Evolutionary conservation across 1,284 basidiomycete species (phyloP).

Genomic region (Vanrija pseudolonga): DNA sequence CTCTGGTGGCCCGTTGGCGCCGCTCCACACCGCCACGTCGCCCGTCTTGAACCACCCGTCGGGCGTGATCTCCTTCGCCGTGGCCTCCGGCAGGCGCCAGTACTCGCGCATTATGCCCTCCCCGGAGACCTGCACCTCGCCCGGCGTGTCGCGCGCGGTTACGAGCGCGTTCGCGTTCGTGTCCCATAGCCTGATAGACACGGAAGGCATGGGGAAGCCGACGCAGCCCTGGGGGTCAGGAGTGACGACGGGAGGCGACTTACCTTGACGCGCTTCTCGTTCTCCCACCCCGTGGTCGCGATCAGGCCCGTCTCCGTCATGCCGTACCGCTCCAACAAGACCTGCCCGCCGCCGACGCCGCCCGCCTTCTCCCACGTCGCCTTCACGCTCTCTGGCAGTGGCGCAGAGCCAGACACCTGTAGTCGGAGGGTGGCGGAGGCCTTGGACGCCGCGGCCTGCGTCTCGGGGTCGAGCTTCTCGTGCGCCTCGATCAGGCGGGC

Average conservation of each 20-base stretch:
- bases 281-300: constrained; percentile 39
- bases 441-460: constrained; percentile 22
- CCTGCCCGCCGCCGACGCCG: constrained; percentile 39
- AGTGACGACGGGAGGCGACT: not conserved
- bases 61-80: constrained; percentile 29
- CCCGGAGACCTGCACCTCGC: constrained; percentile 41
- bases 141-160: constrained; percentile 22
- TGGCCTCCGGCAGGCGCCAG: constrained; percentile 39
- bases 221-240: constrained; percentile 31
- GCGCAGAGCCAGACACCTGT: constrained; percentile 43
- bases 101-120: constrained; percentile 41
- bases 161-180: constrained; percentile 15
- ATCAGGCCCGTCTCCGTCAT: constrained; percentile 49
- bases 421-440: constrained; percentile 37
- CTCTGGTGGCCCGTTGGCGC: constrained; percentile 9
- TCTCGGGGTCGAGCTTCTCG: constrained; percentile 14
- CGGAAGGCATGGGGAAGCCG: constrained; percentile 33
- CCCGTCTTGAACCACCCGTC: constrained; percentile 48
- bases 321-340: constrained; percentile 43
- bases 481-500: constrained; percentile 29
- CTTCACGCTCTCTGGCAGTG: constrained; percentile 41
- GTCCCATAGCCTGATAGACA: constrained; percentile 40
- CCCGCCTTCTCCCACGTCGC: constrained; percentile 29
- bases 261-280: constrained; percentile 32
- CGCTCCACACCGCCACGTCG: constrained; percentile 38